phyloP scores from a whole-genome alignment of 345 rosid genomes.

The Ceriops zippeliana region DNA sequence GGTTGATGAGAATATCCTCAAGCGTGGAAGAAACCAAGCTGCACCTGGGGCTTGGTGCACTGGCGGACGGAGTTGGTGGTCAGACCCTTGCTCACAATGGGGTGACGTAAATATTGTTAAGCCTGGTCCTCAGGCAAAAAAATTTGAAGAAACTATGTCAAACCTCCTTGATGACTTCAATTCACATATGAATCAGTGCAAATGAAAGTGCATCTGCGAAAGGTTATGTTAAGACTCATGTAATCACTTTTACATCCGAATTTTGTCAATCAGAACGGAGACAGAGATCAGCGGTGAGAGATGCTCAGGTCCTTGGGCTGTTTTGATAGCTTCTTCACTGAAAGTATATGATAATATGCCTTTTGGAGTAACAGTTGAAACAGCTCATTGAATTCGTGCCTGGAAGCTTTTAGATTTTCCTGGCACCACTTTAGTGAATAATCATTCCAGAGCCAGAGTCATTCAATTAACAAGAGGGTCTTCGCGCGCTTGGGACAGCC shows the following conservation, averaged over 20 bases:
- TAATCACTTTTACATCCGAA: conserved; percentile 24
- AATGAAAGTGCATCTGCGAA: conserved; percentile 34
- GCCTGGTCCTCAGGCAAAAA: conserved; percentile 78
- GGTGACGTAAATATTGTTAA: conserved; percentile 74
- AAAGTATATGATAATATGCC: conserved; percentile 23
- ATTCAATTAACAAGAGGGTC: conserved; percentile 6
- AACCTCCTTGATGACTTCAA: conserved; percentile 71
- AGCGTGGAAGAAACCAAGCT: conserved; percentile 52
- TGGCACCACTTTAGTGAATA: conserved; percentile 6
- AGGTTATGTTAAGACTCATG: conserved; percentile 15
- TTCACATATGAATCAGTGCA: conserved; percentile 73
- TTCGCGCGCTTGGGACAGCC: conserved; percentile 21
- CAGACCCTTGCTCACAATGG: conserved; percentile 94
- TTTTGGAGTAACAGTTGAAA: conserved; percentile 28
- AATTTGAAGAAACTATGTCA: conserved; percentile 56
- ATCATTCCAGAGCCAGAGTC: conserved; percentile 5
- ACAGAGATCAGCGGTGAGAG: conserved; percentile 1
- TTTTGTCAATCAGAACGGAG: conserved; percentile 21
- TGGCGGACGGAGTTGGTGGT: conserved; percentile 66
- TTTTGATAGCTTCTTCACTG: conserved; percentile 27
- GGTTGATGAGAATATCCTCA: conserved; percentile 69
- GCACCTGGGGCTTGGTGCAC: conserved; percentile 95
- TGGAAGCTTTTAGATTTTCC: not conserved
- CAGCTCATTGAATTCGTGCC: conserved; percentile 18
- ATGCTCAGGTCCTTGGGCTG: conserved; percentile 39